Percentiles rank a stretch among this genome's conserved stretches.
phyloP scores from a whole-genome alignment of 2,329 filamentous ascomycete species.

The Daldinia eschscholtzii region DNA sequence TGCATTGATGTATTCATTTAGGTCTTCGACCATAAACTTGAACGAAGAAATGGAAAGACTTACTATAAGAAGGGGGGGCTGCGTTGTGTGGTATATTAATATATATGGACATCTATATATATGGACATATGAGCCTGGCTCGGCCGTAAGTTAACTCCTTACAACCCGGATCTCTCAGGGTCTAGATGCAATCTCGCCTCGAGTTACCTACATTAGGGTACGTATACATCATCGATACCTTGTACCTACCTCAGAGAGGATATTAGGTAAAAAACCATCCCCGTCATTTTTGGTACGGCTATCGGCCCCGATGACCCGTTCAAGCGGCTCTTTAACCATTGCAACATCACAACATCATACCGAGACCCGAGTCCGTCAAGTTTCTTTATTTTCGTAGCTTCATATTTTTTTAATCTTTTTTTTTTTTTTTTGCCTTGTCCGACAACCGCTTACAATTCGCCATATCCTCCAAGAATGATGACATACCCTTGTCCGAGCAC shows the following conservation, averaged over 20 bases:
- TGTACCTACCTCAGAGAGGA: neutral
- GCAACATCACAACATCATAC: conserved; percentile 39
- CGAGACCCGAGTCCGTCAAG: conserved; percentile 39
- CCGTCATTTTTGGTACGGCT: conserved; percentile 26
- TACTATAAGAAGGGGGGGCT: neutral
- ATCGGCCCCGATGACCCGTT: conserved; percentile 44
- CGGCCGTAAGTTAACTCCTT: neutral
- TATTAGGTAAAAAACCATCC: conserved; percentile 24
- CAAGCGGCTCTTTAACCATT: conserved; percentile 43
- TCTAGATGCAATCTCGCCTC: conserved; percentile 5
- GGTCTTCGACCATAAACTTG: neutral
- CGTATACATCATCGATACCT: neutral
- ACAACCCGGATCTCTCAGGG: neutral
- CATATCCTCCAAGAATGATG: conserved; percentile 35
- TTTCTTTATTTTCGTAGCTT: conserved; percentile 20
- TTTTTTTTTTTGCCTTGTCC: conserved; percentile 16
- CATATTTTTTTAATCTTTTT: neutral
- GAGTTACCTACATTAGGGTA: neutral
- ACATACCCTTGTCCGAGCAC: conserved; percentile 25
- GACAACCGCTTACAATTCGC: conserved; percentile 41
- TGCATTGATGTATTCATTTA: neutral
- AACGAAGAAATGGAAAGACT: neutral
- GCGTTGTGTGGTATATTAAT: neutral
- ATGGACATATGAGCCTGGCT: neutral
- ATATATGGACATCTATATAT: neutral